These are phyloP conservation scores for Chamaecyparis obtusa DNA, from an alignment of 75 land plant genomes.

Conservation along the genomic window DNA sequence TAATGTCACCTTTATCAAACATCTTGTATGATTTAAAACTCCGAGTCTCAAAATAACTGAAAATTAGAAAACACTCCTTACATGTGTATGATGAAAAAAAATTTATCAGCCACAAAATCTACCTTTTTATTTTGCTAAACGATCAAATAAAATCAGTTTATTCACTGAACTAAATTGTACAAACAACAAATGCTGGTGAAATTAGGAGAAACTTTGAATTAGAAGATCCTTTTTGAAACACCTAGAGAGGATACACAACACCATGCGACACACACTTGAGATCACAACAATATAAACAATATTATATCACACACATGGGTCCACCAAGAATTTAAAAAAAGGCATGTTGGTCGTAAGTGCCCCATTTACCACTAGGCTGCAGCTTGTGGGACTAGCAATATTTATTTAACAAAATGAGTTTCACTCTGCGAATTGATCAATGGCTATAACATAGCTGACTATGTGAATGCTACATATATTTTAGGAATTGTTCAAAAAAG, in stretches of 20 bases:
- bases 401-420: background rate
- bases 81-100: background rate
- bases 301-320: background rate
- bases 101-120: background rate
- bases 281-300: background rate
- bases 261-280: background rate
- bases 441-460: background rate
- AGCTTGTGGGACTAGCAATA: background rate
- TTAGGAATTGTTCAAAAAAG: slow-evolving; percentile 41
- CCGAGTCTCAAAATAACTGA: background rate
- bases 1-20: background rate
- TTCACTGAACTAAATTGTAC: background rate
- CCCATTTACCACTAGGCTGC: background rate
- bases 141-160: background rate
- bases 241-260: background rate
- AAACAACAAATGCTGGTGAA: background rate
- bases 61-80: background rate
- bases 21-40: background rate
- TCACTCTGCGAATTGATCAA: background rate
- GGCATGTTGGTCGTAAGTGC: background rate
- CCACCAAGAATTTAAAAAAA: background rate
- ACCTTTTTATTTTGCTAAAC: background rate
- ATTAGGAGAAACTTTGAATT: background rate
- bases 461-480: background rate
- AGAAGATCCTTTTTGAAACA: background rate